Evolutionary conservation across 2,329 filamentous ascomycete species (phyloP).

Genomic region (Trichoderma koningii): DNA sequence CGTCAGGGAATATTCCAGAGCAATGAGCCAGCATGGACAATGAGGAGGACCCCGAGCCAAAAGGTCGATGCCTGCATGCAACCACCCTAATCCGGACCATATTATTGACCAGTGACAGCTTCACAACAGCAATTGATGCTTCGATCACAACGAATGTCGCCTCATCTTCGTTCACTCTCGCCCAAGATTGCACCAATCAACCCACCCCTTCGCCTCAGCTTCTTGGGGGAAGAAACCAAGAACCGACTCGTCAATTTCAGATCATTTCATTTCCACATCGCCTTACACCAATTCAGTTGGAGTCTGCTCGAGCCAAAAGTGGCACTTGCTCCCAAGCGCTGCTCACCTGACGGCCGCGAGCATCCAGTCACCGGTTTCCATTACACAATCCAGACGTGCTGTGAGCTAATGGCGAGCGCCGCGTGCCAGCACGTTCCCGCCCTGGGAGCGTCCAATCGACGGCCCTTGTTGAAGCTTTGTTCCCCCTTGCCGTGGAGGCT

Average conservation of each 20-base stretch:
- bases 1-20: too few species aligned
- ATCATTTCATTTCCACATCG: neutral
- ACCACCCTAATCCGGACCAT: too few species aligned
- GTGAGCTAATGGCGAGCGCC: constrained; percentile 36
- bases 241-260: neutral
- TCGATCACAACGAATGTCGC: too few species aligned
- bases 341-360: constrained; percentile 29
- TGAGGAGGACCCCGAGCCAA: too few species aligned
- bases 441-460: constrained; percentile 17
- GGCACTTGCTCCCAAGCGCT: constrained; percentile 25
- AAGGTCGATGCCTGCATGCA: too few species aligned
- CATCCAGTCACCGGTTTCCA: constrained; percentile 49
- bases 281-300: neutral
- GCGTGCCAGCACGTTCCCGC: constrained; percentile 27
- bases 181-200: too few species aligned
- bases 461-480: neutral
- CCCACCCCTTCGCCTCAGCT: too few species aligned
- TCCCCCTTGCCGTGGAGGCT: neutral
- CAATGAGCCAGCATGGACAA: too few species aligned
- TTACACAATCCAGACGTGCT: constrained; percentile 49
- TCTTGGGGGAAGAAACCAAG: neutral
- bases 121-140: too few species aligned
- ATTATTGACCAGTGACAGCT: too few species aligned
- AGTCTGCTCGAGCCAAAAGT: neutral
- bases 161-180: too few species aligned